Conservation (phyloP, 345 rosid genomes). For the Conringia planisiliqua region DNA sequence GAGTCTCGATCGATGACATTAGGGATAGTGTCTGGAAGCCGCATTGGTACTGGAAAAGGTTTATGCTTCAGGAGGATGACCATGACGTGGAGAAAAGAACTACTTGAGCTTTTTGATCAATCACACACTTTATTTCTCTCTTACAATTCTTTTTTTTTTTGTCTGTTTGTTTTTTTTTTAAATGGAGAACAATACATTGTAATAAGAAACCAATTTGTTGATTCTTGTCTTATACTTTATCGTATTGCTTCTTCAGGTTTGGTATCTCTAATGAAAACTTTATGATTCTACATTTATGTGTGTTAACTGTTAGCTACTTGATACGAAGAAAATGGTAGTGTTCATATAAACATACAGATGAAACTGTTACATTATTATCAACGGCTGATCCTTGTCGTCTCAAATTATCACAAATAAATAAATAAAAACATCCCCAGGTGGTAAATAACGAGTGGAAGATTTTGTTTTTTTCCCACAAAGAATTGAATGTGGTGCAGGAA, state of each 20-base stretch:
- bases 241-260: slow-evolving; percentile 10
- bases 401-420: no score
- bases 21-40: slow-evolving; percentile 45
- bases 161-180: neutral
- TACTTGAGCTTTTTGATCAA: slow-evolving; percentile 8
- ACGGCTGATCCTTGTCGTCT: neutral
- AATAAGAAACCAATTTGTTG: slow-evolving; percentile 8
- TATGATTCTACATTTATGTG: neutral
- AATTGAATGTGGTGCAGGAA: neutral
- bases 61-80: slow-evolving; percentile 29
- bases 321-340: neutral
- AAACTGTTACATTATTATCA: neutral
- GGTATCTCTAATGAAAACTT: neutral
- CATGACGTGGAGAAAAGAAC: slow-evolving; percentile 24
- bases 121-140: neutral
- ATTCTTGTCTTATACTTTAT: neutral
- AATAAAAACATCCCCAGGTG: neutral
- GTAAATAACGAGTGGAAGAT: no score
- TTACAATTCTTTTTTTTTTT: neutral
- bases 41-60: slow-evolving; percentile 40
- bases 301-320: neutral
- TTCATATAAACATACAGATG: neutral
- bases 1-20: slow-evolving; percentile 51
- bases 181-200: neutral
- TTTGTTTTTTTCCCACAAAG: neutral